A percentile compares a stretch with the other conserved stretches of the same genome.
phyloP scores from a whole-genome alignment of 2,329 filamentous ascomycete species.

The Drechslera avenae region DNA sequence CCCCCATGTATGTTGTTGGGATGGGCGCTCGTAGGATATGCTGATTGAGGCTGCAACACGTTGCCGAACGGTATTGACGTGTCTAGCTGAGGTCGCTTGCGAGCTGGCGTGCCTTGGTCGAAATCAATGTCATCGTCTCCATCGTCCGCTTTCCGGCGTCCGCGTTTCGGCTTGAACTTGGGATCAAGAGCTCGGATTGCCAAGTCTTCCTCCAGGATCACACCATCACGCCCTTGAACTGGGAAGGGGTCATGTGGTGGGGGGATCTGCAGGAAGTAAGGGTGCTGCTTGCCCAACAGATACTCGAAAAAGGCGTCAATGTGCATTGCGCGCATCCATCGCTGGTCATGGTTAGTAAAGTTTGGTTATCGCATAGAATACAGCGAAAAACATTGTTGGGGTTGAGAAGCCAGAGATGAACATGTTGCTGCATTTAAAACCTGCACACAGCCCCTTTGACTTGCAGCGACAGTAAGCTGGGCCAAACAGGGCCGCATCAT shows the following conservation, averaged over 20 bases:
- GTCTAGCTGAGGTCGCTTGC: conserved; percentile 68
- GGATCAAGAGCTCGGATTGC: conserved; percentile 83
- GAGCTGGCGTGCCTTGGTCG: conserved; percentile 44
- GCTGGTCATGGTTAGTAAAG: conserved; percentile 53
- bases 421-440: not conserved
- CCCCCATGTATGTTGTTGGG: conserved; percentile 58
- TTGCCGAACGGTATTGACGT: conserved; percentile 53
- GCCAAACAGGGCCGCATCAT: not conserved
- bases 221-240: conserved; percentile 75
- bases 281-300: conserved; percentile 74
- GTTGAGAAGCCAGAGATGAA: not conserved
- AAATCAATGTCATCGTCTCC: conserved; percentile 61
- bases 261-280: conserved; percentile 81
- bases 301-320: conserved; percentile 95
- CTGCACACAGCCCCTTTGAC: not conserved
- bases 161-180: conserved; percentile 68
- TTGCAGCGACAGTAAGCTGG: not conserved
- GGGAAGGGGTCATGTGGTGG: conserved; percentile 65
- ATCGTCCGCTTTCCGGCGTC: conserved; percentile 66
- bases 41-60: conserved; percentile 50
- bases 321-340: conserved; percentile 97
- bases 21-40: conserved; percentile 61
- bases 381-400: not conserved
- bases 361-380: not conserved
- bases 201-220: conserved; percentile 85